These are phyloP conservation scores for Leccinum uliginosum DNA, from an alignment of 768 basidiomycete genomes.

Conservation along the genomic window DNA sequence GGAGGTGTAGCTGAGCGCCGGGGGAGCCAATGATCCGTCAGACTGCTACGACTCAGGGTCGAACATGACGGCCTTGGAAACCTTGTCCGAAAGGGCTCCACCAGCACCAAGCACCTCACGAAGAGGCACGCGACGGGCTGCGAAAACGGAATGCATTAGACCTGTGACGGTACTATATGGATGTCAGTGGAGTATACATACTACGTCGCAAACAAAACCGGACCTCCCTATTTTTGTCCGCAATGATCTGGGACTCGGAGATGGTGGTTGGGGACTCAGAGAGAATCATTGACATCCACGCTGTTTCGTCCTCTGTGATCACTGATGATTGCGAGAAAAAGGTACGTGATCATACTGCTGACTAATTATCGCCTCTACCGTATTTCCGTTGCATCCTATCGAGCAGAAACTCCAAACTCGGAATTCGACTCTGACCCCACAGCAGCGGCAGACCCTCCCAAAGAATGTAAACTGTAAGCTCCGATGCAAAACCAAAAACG, in stretches of 20 bases:
- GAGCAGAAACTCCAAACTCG: constrained; percentile 80
- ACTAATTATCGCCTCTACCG: no score
- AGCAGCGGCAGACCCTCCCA: constrained; percentile 95
- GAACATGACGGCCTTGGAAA: constrained; percentile 27
- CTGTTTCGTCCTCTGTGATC: no score
- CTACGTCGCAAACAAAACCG: no score
- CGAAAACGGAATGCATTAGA: no score
- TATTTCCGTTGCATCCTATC: constrained; percentile 83
- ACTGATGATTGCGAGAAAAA: no score
- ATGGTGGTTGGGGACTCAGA: no score
- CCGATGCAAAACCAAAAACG: constrained; percentile 88
- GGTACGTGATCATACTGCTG: no score
- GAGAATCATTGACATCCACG: no score
- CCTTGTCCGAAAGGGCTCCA: constrained; percentile 23
- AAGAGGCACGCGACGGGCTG: constrained; percentile 51
- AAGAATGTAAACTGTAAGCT: constrained; percentile 81
- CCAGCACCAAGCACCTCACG: constrained; percentile 38
- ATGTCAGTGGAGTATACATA: no score
- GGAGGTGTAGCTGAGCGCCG: constrained; percentile 46
- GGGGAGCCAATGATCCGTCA: neutral
- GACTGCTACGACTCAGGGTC: constrained; percentile 4
- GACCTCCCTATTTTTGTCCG: no score
- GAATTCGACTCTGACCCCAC: constrained; percentile 81
- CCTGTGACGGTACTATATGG: no score
- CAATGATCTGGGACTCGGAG: no score